Evolutionary conservation across 352 stramenopile species (phyloP), one percentile per base, ranked within the genome.

Genomic region (Peronospora belbahrii): DNA sequence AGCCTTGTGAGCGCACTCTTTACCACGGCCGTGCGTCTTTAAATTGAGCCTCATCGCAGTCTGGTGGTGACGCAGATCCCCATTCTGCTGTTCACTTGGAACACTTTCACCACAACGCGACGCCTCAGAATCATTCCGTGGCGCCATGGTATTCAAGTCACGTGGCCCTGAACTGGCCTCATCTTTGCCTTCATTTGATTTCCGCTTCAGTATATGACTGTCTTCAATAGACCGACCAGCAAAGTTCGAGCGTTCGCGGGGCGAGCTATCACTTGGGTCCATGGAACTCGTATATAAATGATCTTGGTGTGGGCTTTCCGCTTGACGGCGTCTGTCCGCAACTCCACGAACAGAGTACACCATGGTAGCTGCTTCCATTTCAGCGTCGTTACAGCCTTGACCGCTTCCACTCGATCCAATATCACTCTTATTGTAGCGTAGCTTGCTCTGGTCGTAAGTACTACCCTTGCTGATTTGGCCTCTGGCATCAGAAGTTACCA

Each of bases 251-350:
- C 18, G 24, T 20, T 38, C 23, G 43, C 34, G 52, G 37, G 39
- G 44, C 24, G 43, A 34, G 14, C 23, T 55, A 33, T 40, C 48
- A 27, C 18, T 25, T 4, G 47, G 56, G 6, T 52, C 42, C 36
- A 50, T 47, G 27, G 43, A 63, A 27, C 48, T 60, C 22, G 36
- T 58, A 2, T 49, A 50, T 10, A 42, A 56, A 34, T 54, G 39
- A 25, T 57, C 49, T 23, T 53, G 35, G 19, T 64, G 57, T 27
- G 48, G 11, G 20, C 23, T 52, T 30, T 50, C 36, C 13, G 33
- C 3, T 54, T 53, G 33, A 17, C 22, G 30, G 17, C 30, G 35
- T 1, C 33, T 46, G 17, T 37, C 30, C 33, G 15, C 38, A 40
- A 58, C 52, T 3, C 32, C 42, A 44, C 42, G 48, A 8, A 10